Evolutionary conservation across 441 rosid species (phyloP), one percentile per base, ranked within the genome.

Genomic region (Viola pubescens): DNA sequence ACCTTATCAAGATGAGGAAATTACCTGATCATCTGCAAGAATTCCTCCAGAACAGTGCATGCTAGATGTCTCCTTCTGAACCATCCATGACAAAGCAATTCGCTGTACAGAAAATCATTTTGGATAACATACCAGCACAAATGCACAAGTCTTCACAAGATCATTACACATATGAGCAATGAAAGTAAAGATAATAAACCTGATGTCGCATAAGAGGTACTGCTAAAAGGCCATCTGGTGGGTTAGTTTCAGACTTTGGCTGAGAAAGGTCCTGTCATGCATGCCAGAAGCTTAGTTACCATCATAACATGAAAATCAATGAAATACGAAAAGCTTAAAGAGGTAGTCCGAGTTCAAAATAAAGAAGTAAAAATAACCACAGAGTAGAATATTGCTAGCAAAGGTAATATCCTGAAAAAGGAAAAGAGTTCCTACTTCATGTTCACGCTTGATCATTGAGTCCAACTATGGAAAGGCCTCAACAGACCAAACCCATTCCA

Each of bases 81-180:
- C 68, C 98, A 92, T 92, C 98, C 98, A 92, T 59, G 97, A 84
- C 82, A 92, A 81, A 48, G 98, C 98, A 78, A 92, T 92, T 68
- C 88, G 80, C 98, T 92, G 84, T 67, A 49, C 78, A 79, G 37
- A 67, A 65, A 56, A 72, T 9, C 51, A 63, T 37, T 55, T 13
- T 6, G 63, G 9, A 34, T 37, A 13, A 53, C 49, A 43, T 9
- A 43, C 46, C 46, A 46, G 49, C 0, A 8, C n/a, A 46, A 5
- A 8, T 8, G 10, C 49, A 46, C 9, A 46, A 46, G 9, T 8
- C n/a, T 46, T 8, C 46, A 46, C n/a, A 46, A 43, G 10, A 43
- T 43, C 46, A 43, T 6, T 6, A 6, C 8, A 43, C 7, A 43
- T 4, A 46, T 8, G 49, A 46, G 49, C 9, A 46, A 12, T 4